Conservation (phyloP, 208 protist species). For the Crithidia brevicula region DNA sequence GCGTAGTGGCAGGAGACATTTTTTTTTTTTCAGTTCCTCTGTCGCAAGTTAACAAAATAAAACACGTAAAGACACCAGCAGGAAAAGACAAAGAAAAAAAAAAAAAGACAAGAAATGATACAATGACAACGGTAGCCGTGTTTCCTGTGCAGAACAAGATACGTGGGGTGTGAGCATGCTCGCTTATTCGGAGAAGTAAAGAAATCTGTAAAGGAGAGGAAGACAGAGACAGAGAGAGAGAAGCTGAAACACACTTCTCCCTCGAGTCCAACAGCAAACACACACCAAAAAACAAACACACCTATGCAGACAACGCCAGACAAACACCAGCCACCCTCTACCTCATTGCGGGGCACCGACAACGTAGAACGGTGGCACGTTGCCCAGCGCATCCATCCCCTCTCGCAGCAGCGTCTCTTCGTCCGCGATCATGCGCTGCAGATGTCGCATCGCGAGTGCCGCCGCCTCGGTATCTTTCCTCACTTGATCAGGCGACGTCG, state of each 20-base stretch:
- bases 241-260: background rate
- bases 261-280: no score
- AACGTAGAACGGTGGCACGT: slow-evolving; percentile 29
- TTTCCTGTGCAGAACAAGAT: no score
- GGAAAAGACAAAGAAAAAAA: no score
- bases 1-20: no score
- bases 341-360: background rate
- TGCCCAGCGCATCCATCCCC: background rate
- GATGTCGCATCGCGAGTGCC: slow-evolving; percentile 9
- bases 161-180: no score
- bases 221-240: background rate
- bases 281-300: background rate
- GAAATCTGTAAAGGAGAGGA: no score
- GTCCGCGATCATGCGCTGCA: slow-evolving; percentile 26
- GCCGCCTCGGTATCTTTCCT: background rate
- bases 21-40: no score
- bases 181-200: no score
- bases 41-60: no score
- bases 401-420: slow-evolving; percentile 24
- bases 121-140: background rate
- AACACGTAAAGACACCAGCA: no score
- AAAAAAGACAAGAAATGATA: background rate
- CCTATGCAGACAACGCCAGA: background rate
- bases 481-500: background rate
- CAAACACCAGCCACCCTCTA: background rate